These are phyloP conservation scores for Botrytis aclada DNA, from an alignment of 2,329 filamentous ascomycete species.

Conservation along the genomic window DNA sequence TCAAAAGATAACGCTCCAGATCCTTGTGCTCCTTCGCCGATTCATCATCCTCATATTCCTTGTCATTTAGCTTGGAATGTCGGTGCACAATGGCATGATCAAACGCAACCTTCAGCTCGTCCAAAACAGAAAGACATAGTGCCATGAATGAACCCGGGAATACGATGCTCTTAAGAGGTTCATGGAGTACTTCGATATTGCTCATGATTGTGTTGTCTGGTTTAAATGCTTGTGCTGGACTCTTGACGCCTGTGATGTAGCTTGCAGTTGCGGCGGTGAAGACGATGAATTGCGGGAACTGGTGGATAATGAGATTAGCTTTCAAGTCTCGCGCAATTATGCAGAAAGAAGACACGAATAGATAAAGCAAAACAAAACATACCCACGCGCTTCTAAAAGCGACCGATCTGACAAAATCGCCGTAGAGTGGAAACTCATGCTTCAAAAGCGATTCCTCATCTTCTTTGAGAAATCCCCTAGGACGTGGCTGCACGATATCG, in stretches of 20 bases:
- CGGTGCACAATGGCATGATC: not conserved
- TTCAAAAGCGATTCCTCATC: not conserved
- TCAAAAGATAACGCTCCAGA: not conserved
- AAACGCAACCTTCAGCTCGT: not conserved
- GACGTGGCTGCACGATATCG: not conserved
- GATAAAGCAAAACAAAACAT: not conserved
- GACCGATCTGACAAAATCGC: not conserved
- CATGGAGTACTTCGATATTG: not conserved
- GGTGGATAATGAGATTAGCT: not conserved
- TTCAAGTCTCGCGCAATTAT: not conserved
- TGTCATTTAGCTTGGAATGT: rapidly evolving
- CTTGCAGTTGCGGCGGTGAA: not conserved
- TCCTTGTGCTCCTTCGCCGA: not conserved
- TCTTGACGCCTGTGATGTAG: not conserved
- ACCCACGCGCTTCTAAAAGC: not conserved
- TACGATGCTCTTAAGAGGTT: not conserved
- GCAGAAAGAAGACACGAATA: not conserved
- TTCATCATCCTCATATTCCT: not conserved
- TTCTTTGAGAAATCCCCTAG: not conserved
- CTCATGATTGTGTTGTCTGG: not conserved
- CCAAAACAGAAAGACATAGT: not conserved
- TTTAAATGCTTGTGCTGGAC: not conserved
- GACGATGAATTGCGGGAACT: not conserved
- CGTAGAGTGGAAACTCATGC: not conserved
- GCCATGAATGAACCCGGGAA: not conserved